Base-by-base conservation (phyloP, 345 rosid genomes). In the Noccaea caerulescens region DNA sequence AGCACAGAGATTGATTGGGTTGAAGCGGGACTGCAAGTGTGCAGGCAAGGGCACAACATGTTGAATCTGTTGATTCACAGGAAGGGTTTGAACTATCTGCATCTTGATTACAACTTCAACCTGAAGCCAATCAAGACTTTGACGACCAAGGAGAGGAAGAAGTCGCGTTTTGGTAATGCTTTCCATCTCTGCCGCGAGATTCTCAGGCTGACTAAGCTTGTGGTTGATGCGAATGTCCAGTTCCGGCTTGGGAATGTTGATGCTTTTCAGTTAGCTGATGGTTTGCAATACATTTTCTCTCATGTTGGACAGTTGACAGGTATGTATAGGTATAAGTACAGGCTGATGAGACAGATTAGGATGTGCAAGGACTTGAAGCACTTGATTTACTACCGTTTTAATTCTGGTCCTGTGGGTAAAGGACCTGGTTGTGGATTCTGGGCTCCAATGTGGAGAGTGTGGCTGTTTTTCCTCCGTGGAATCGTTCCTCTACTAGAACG, bases 391-490 rank as follows among this genome's bases (percentile, higher is more conserved):
- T 91, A 88, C 77, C 91, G 97, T 27, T 91, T 91, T 75, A 91
- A 91, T 68, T 88, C 97, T 38, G 97, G 94, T 1, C 94, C 97
- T 4, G 97, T 91, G 27, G 97, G 94, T 27, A 88, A 91, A 61
- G 94, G 97, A 44, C 97, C 97, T 66, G 97, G 97, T 25, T 89
- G 97, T 83, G 97, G 97, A 20, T 80, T 91, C 50, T 91, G 97
- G 97, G 96, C 97, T 2, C 90, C 96, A 10, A 88, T 91, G 97
- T 90, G 97, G 97, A 80, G 97, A 66, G 97, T 91, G 4, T 91
- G 97, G 97, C 51, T 91, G 78, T 91, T 91, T 70, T 91, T 91
- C 80, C 82, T 91, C 12, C 90, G 97, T 39, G 97, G 97, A 12
- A 84, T 90, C 65, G 93, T 90, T 60, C 97, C 97, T 71, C 89